Conservation (phyloP, 169 alveolate species). For the Plasmodium knowlesi region DNA sequence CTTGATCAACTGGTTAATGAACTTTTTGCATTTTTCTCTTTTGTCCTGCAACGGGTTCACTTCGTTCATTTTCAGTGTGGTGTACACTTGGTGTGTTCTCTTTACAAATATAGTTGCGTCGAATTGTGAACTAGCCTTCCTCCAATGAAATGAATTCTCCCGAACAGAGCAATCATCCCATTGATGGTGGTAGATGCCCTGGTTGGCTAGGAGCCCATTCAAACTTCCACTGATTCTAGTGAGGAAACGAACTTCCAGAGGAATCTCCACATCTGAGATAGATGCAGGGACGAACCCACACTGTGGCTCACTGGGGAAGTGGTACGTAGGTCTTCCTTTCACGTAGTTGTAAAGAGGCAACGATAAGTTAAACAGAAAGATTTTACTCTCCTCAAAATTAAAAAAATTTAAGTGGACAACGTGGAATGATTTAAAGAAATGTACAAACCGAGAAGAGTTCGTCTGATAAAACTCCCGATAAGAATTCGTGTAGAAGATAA, state of each 20-base stretch:
- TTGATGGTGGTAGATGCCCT: neutral
- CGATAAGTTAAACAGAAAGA: neutral
- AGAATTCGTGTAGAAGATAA: conserved; percentile 6
- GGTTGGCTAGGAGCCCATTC: neutral
- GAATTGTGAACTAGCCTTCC: neutral
- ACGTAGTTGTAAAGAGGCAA: conserved; percentile 23
- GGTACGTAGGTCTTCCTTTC: neutral
- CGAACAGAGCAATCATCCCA: neutral
- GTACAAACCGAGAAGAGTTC: neutral
- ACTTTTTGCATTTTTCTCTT: neutral
- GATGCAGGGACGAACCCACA: neutral
- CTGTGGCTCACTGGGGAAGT: neutral
- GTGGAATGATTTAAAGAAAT: conserved; percentile 13
- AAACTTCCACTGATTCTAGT: neutral
- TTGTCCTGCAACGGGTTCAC: neutral
- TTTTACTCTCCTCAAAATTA: neutral
- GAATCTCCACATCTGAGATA: neutral
- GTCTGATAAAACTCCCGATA: neutral
- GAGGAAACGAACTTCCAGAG: neutral
- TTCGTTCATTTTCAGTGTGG: neutral
- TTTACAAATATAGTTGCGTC: neutral
- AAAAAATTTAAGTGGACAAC: conserved; percentile 7
- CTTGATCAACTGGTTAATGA: neutral
- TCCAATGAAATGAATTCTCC: neutral
- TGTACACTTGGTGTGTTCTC: neutral